A percentile compares a stretch with the other conserved stretches of the same genome.
These are phyloP conservation scores for Amphirosellinia nigrospora DNA, from an alignment of 495 filamentous ascomycete species.

Conservation along the genomic window DNA sequence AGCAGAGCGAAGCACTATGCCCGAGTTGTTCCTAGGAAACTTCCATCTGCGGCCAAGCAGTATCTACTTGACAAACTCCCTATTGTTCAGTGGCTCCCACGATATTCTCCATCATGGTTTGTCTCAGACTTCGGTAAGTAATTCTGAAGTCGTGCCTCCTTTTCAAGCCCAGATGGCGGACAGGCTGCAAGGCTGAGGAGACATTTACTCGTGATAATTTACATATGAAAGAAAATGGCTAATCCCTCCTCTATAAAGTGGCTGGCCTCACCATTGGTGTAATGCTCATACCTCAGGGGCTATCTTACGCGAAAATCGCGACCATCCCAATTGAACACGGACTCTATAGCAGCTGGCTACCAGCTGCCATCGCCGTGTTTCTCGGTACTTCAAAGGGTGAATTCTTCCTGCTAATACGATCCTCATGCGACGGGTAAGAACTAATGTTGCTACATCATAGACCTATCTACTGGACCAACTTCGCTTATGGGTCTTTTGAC, in stretches of 20 bases:
- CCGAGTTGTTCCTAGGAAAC: conserved; percentile 35
- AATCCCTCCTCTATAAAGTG: conserved; percentile 28
- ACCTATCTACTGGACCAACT: conserved; percentile 58
- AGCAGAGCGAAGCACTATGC: conserved; percentile 43
- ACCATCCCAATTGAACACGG: conserved; percentile 59
- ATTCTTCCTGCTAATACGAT: conserved; percentile 18
- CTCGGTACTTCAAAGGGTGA: conserved; percentile 64
- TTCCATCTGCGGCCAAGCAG: conserved; percentile 47
- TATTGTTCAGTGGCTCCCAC: conserved; percentile 58
- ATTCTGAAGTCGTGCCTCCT: background rate
- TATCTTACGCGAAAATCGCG: conserved; percentile 60
- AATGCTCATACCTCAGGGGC: conserved; percentile 57
- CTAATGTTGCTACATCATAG: conserved; percentile 33
- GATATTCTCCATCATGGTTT: conserved; percentile 55
- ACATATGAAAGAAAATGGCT: background rate
- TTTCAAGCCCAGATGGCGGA: background rate
- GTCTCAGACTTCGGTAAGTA: conserved; percentile 49
- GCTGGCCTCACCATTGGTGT: conserved; percentile 58
- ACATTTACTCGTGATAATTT: background rate
- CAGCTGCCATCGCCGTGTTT: conserved; percentile 54
- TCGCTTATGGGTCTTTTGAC: conserved; percentile 59
- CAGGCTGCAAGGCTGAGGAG: background rate
- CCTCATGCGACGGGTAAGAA: background rate
- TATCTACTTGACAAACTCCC: conserved; percentile 59
- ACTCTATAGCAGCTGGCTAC: conserved; percentile 60